Evolutionary conservation across 805 yeast species (phyloP).

Genomic region (Lipomyces mesembrius): DNA sequence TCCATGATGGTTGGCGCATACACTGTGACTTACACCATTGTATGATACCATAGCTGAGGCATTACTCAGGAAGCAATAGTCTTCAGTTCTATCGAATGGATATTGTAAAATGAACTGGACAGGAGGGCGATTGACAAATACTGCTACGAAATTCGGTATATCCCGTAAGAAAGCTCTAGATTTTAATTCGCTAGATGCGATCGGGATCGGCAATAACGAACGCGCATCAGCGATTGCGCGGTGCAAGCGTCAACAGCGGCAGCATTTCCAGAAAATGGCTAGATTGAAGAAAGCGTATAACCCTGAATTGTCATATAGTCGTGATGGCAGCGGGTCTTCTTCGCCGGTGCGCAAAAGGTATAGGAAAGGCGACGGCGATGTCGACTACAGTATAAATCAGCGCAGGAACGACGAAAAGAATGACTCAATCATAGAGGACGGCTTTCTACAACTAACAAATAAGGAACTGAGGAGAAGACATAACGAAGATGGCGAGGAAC

Average conservation of each 20-base stretch:
- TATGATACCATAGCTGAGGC: not conserved
- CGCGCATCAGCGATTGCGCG: constrained; percentile 8
- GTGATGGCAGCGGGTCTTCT: not conserved
- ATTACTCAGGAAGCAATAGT: not conserved
- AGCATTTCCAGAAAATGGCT: constrained; percentile 15
- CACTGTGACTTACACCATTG: not conserved
- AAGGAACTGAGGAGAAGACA: not conserved
- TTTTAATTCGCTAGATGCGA: not conserved
- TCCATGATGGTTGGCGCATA: too few species aligned
- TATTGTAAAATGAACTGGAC: constrained; percentile 17
- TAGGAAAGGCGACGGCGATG: not conserved
- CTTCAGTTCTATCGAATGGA: not conserved
- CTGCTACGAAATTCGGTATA: constrained; percentile 1
- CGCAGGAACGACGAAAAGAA: not conserved
- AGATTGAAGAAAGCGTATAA: not conserved
- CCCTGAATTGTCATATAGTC: not conserved
- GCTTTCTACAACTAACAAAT: not conserved
- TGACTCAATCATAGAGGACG: not conserved
- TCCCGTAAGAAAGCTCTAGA: not conserved
- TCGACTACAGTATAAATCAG: constrained; percentile 15
- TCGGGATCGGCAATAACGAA: not conserved
- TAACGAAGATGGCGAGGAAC: not conserved
- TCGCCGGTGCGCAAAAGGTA: not conserved
- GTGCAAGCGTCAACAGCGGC: constrained; percentile 11
- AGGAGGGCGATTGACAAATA: constrained; percentile 6